Percentiles rank a stretch among this genome's conserved stretches.
Evolutionary conservation across 2,329 filamentous ascomycete genomes (phyloP).

Genomic region (Fusarium mundagurra): DNA sequence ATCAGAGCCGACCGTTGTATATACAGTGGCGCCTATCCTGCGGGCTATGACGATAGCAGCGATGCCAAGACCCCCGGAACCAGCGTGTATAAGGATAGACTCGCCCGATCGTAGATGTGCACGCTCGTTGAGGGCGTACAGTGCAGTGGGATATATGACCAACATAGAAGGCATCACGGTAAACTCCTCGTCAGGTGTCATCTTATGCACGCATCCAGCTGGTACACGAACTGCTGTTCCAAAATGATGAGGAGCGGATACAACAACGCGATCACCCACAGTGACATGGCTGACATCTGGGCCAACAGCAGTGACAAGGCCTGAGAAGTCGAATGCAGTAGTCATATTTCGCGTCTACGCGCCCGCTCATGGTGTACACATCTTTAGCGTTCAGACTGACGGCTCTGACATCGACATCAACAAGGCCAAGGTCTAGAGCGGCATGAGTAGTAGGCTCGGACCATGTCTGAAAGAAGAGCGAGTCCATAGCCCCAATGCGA

Average conservation of each 20-base stretch:
- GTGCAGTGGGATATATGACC: neutral
- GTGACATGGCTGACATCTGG: neutral
- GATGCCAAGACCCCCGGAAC: neutral
- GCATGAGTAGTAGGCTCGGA: fast-evolving
- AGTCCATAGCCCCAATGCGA: neutral
- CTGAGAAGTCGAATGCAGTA: neutral
- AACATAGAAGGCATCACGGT: neutral
- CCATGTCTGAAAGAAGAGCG: neutral
- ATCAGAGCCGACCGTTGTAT: neutral
- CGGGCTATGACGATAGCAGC: neutral
- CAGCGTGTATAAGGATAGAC: neutral
- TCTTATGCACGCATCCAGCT: neutral
- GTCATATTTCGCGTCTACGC: neutral
- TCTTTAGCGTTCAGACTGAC: neutral
- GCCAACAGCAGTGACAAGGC: neutral
- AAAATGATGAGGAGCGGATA: neutral
- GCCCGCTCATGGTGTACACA: neutral
- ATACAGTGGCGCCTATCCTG: neutral
- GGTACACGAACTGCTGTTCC: neutral
- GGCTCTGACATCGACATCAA: neutral
- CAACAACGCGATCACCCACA: neutral
- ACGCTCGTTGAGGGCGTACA: neutral
- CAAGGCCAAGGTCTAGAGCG: fast-evolving
- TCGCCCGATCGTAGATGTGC: neutral
- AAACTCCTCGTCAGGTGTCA: fast-evolving